These are phyloP conservation scores for Vachellia pachyceras DNA, from an alignment of 306 rosid species.

Conservation along the genomic window DNA sequence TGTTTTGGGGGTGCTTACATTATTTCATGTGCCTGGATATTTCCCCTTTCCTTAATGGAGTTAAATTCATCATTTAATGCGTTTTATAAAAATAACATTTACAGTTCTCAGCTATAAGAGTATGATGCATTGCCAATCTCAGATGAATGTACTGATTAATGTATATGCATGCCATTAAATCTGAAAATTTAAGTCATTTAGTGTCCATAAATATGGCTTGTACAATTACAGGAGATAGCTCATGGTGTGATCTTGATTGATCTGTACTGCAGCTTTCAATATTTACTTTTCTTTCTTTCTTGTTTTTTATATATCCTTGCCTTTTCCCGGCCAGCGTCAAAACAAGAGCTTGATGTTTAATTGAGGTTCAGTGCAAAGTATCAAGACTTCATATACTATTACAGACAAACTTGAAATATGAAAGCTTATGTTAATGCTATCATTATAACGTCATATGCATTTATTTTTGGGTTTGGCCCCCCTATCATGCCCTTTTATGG, in stretches of 20 bases:
- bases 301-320: neutral
- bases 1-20: neutral
- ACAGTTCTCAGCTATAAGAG: no score
- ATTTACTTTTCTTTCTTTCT: neutral
- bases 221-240: slow-evolving; percentile 22
- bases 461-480: slow-evolving; percentile 1
- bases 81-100: neutral
- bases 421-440: neutral
- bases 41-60: slow-evolving; percentile 1
- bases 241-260: neutral
- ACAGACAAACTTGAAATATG: neutral
- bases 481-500: neutral
- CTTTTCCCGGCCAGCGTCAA: neutral
- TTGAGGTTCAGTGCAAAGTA: slow-evolving; percentile 12
- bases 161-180: neutral
- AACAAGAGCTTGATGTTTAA: neutral
- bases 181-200: neutral
- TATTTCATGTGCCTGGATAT: neutral
- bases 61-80: slow-evolving; percentile 8
- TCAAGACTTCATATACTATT: neutral
- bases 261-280: neutral
- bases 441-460: neutral
- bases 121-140: neutral
- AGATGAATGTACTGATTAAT: slow-evolving; percentile 6
- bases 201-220: slow-evolving; percentile 2